Percentiles rank a stretch among this genome's conserved stretches.
These are phyloP conservation scores for Gentiana straminea DNA, from an alignment of 257 asterid species.

Conservation along the genomic window DNA sequence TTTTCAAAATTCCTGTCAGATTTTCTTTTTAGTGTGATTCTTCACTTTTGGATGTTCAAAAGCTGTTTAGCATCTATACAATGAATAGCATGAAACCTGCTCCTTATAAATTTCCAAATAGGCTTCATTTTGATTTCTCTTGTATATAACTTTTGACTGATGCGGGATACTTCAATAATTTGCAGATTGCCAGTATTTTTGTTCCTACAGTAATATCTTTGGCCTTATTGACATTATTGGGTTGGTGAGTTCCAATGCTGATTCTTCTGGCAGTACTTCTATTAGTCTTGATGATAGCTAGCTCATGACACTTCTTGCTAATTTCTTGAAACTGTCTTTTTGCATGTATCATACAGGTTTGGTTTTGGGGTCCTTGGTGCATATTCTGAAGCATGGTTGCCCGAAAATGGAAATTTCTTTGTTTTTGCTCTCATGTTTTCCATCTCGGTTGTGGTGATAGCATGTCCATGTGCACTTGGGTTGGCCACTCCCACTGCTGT, in stretches of 20 bases:
- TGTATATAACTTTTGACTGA: not conserved
- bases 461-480: slow-evolving; percentile 99
- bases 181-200: slow-evolving; percentile 89
- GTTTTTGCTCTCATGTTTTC: slow-evolving; percentile 96
- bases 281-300: not conserved
- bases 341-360: slow-evolving; percentile 42
- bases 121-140: slow-evolving; percentile 12
- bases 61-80: no score
- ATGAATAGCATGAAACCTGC: no score
- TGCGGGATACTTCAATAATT: slow-evolving; percentile 15
- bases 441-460: slow-evolving; percentile 87
- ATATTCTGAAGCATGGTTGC: slow-evolving; percentile 81
- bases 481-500: slow-evolving; percentile 99
- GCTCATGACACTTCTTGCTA: not conserved
- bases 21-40: no score
- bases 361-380: slow-evolving; percentile 73
- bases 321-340: not conserved
- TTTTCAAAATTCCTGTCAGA: not conserved
- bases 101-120: no score
- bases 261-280: slow-evolving; percentile 1
- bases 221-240: slow-evolving; percentile 68
- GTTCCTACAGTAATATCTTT: slow-evolving; percentile 70
- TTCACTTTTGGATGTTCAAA: no score
- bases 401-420: slow-evolving; percentile 69
- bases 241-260: slow-evolving; percentile 52